phyloP scores from a whole-genome alignment of 306 rosid species.

The Aeschynomene evenia region DNA sequence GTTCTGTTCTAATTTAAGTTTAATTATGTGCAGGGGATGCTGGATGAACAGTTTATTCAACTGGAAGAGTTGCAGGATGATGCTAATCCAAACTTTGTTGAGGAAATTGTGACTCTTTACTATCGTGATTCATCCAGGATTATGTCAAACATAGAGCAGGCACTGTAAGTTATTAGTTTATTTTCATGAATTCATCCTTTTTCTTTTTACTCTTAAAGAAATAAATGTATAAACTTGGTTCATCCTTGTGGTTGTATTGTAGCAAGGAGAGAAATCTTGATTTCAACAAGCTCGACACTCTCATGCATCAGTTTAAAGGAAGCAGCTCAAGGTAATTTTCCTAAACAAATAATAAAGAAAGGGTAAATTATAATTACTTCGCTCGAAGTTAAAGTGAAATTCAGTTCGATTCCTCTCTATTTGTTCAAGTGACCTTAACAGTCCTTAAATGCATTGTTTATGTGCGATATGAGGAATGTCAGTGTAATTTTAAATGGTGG shows the following conservation, averaged over 20 bases:
- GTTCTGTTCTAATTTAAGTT: neutral
- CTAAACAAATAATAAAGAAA: neutral
- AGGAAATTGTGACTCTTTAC: conserved; percentile 75
- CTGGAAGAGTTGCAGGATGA: conserved; percentile 87
- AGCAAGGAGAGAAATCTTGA: conserved; percentile 64
- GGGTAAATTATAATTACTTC: no score
- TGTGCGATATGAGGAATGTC: no score
- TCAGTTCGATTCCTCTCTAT: no score
- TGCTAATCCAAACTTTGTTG: conserved; percentile 87
- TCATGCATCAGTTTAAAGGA: conserved; percentile 91
- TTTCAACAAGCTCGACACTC: conserved; percentile 65
- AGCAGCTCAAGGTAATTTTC: conserved; percentile 78
- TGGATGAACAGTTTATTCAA: conserved; percentile 89
- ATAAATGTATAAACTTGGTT: neutral
- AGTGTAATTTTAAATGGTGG: no score
- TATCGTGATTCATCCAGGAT: conserved; percentile 73
- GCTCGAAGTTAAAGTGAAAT: no score
- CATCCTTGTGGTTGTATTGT: conserved; percentile 29
- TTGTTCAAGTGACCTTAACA: no score
- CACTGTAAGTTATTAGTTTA: conserved; percentile 51
- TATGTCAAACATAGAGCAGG: conserved; percentile 66
- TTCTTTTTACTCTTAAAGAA: neutral
- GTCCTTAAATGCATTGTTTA: no score
- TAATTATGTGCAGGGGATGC: conserved; percentile 51
- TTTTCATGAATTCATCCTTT: neutral